Percentiles rank a stretch among this genome's conserved stretches.
These are phyloP conservation scores for Helicocarpus griseus DNA, from an alignment of 2,329 filamentous ascomycete species.

Conservation along the genomic window DNA sequence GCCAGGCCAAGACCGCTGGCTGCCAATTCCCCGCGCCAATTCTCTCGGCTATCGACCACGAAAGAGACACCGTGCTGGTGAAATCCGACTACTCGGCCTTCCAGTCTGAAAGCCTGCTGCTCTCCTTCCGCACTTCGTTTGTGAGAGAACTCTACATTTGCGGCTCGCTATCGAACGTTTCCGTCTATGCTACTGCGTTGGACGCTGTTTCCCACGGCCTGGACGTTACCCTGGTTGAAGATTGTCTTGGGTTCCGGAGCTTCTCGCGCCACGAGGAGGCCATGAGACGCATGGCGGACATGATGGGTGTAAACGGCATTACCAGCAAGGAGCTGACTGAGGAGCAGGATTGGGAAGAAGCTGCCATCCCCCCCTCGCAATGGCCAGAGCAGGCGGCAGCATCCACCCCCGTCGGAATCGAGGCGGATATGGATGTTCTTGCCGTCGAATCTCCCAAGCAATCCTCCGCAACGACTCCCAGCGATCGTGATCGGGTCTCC, in stretches of 20 bases:
- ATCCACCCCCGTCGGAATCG: constrained; percentile 22
- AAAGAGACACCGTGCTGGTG: constrained; percentile 44
- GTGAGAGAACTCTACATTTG: constrained; percentile 85
- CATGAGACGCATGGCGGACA: constrained; percentile 59
- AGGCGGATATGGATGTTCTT: constrained; percentile 26
- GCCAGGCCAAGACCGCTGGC: constrained; percentile 33
- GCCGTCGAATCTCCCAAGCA: constrained; percentile 17
- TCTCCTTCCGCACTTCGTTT: constrained; percentile 71
- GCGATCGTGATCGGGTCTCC: neutral
- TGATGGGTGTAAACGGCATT: constrained; percentile 62
- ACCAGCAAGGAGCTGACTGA: constrained; percentile 51
- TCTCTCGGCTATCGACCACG: constrained; percentile 40
- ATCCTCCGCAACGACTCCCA: neutral
- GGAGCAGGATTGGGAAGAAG: constrained; percentile 34
- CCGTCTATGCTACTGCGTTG: constrained; percentile 81
- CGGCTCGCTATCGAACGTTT: constrained; percentile 76
- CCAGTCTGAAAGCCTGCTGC: constrained; percentile 60
- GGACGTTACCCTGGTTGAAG: constrained; percentile 74
- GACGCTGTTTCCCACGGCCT: constrained; percentile 85
- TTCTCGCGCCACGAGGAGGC: constrained; percentile 60
- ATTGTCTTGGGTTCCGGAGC: constrained; percentile 75
- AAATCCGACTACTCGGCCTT: constrained; percentile 90
- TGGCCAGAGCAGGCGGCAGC: constrained; percentile 15
- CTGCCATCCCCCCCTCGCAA: constrained; percentile 17
- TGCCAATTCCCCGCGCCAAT: constrained; percentile 43